phyloP scores from a whole-genome alignment of 2,329 filamentous ascomycete species.

The Aspergillus glaucus region DNA sequence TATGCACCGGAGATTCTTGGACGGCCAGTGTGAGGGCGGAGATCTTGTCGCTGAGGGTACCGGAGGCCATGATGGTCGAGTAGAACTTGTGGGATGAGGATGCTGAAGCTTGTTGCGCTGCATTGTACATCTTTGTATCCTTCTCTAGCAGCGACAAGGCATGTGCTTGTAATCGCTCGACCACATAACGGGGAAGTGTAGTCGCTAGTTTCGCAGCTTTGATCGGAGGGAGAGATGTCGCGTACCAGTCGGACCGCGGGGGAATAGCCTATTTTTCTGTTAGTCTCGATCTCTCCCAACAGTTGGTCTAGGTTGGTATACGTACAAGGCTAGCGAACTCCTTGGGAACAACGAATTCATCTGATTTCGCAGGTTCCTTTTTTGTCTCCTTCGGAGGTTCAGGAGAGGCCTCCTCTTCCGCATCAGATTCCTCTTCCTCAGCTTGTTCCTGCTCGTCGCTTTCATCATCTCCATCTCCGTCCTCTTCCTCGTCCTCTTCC shows the following conservation, averaged over 20 bases:
- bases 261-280: conserved; percentile 45
- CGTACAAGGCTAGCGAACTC: conserved; percentile 32
- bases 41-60: conserved; percentile 93
- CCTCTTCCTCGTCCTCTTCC: conserved; percentile 29
- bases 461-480: conserved; percentile 22
- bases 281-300: conserved; percentile 16
- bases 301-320: conserved; percentile 1
- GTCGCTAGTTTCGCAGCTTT: conserved; percentile 42
- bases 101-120: conserved; percentile 63
- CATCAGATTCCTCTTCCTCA: conserved; percentile 26
- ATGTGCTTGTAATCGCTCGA: conserved; percentile 57
- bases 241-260: conserved; percentile 64
- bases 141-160: conserved; percentile 68
- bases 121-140: conserved; percentile 69
- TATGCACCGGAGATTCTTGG: conserved; percentile 94
- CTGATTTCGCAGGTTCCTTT: conserved; percentile 12
- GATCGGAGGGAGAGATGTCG: conserved; percentile 50
- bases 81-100: conserved; percentile 93
- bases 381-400: conserved; percentile 14
- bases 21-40: conserved; percentile 90
- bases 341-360: conserved; percentile 25
- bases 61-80: conserved; percentile 92
- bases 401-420: conserved; percentile 22
- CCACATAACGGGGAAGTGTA: conserved; percentile 44
- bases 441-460: conserved; percentile 23